Conservation (phyloP, 73 alveolate genomes). For the Paramecium bursaria region DNA sequence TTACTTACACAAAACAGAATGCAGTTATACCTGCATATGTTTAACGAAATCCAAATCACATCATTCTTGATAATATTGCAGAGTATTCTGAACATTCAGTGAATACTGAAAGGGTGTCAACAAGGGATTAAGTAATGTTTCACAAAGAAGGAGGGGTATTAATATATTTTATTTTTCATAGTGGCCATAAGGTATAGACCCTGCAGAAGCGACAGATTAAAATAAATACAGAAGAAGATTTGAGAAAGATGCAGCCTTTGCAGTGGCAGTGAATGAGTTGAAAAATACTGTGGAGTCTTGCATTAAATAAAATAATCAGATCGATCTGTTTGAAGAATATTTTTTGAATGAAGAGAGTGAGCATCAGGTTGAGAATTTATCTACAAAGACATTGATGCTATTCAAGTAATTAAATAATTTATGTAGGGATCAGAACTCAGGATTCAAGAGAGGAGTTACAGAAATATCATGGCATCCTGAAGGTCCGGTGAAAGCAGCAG, state of each 20-base stretch:
- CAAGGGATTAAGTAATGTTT: slow-evolving; percentile 88
- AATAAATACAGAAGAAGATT: slow-evolving; percentile 83
- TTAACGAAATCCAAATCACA: slow-evolving; percentile 80
- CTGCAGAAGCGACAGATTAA: slow-evolving; percentile 83
- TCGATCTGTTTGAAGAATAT: slow-evolving; percentile 98
- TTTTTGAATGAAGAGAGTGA: slow-evolving; percentile 93
- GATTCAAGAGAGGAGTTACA: slow-evolving; percentile 89
- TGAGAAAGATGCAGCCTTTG: slow-evolving; percentile 88
- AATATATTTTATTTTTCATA: slow-evolving; percentile 63
- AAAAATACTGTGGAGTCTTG: slow-evolving; percentile 85
- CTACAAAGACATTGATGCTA: slow-evolving; percentile 95
- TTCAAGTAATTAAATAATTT: slow-evolving; percentile 89
- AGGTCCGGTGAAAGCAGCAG: slow-evolving; percentile 84
- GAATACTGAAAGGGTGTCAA: slow-evolving; percentile 90
- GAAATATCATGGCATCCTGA: slow-evolving; percentile 98
- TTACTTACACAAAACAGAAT: slow-evolving; percentile 68
- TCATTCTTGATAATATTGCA: slow-evolving; percentile 87
- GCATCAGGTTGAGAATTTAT: slow-evolving; percentile 90
- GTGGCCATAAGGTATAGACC: slow-evolving; percentile 94
- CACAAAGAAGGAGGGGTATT: slow-evolving; percentile 89
- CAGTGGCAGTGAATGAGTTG: slow-evolving; percentile 88
- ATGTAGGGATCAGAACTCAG: slow-evolving; percentile 65
- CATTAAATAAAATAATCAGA: slow-evolving; percentile 93
- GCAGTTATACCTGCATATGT: slow-evolving; percentile 67
- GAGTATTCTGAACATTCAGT: slow-evolving; percentile 85